Conservation (phyloP, 345 rosid genomes). For the Leavenworthia alabamica region DNA sequence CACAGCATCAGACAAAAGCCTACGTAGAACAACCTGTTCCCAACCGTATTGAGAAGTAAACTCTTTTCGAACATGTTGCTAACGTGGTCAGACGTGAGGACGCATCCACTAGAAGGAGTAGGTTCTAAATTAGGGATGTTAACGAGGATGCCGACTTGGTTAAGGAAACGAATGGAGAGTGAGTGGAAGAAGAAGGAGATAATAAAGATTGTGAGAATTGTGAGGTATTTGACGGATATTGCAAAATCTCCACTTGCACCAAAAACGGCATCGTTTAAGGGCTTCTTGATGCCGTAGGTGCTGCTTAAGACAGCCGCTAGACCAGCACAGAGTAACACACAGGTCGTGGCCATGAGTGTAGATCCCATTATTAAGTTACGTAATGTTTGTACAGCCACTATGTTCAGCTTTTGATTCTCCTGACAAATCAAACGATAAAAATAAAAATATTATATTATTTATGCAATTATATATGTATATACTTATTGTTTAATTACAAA, state of each 20-base stretch:
- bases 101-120: constrained; percentile 9
- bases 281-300: constrained; percentile 76
- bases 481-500: background rate
- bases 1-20: constrained; percentile 63
- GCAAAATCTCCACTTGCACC: constrained; percentile 79
- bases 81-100: constrained; percentile 47
- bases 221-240: constrained; percentile 57
- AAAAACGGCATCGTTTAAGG: constrained; percentile 55
- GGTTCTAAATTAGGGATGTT: constrained; percentile 41
- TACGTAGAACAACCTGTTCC: constrained; percentile 70
- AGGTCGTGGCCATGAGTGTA: constrained; percentile 89
- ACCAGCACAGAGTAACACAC: constrained; percentile 73
- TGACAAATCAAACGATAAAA: constrained; percentile 5
- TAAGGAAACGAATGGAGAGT: constrained; percentile 57
- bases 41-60: constrained; percentile 51
- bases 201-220: constrained; percentile 56
- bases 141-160: constrained; percentile 70
- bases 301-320: constrained; percentile 84
- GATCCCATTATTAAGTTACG: constrained; percentile 86
- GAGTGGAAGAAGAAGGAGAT: constrained; percentile 81
- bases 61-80: constrained; percentile 53
- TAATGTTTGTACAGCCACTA: constrained; percentile 67
- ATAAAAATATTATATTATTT: background rate
- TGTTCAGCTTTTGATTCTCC: constrained; percentile 82
- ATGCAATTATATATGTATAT: background rate